Evolutionary conservation across 208 protist genomes (phyloP), one percentile per base, ranked within the genome.

Genomic region (Leptomonas seymouri): DNA sequence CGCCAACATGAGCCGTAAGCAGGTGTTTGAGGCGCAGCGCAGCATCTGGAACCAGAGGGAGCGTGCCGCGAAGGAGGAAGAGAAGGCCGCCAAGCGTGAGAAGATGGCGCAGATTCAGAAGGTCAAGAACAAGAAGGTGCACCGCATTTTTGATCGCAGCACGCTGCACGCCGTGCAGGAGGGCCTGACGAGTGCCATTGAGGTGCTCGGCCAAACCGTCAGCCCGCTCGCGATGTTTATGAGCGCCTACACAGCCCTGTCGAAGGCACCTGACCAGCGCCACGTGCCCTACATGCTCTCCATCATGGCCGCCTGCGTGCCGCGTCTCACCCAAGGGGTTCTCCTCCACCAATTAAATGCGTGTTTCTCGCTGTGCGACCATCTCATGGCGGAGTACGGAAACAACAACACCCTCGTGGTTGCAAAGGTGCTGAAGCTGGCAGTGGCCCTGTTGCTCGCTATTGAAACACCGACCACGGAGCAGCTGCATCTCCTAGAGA

Each of bases 161-260:
- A 82, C 66, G 11, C 67, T 96, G 34, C 71, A 81, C 28, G 82
- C 79, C 18, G 87, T 96, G 34, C 91, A 94, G 57, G 87, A 89
- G 3, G 91, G 91, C 18, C 67, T 96, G 27, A 81, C 80, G 23
- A 80, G 78, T 36, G 89, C 86, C 27, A 93, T 96, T 67, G 50
- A 78, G 34, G 62, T 63, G 30, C 84, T 96, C 14, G 74, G 78
- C 1, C 84, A 96, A 67, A 60, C 65, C 15, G 84, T 94, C 4
- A 86, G 73, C 36, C 88, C 91, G 7, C 82, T 93, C 3, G 85
- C 91, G 14, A 78, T 96, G 46, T 93, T 93, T 76, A 92, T 96
- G 80, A 84, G 76, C 18, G 84, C 91, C 54, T 87, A 73, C 56
- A 91, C 89, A 0, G 86, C 91, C 0, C 68, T 90, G 3, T 80